A percentile compares a stretch with the other conserved stretches of the same genome.
phyloP scores from a whole-genome alignment of 2,329 filamentous ascomycete genomes.

The Alternaria consortialis region DNA sequence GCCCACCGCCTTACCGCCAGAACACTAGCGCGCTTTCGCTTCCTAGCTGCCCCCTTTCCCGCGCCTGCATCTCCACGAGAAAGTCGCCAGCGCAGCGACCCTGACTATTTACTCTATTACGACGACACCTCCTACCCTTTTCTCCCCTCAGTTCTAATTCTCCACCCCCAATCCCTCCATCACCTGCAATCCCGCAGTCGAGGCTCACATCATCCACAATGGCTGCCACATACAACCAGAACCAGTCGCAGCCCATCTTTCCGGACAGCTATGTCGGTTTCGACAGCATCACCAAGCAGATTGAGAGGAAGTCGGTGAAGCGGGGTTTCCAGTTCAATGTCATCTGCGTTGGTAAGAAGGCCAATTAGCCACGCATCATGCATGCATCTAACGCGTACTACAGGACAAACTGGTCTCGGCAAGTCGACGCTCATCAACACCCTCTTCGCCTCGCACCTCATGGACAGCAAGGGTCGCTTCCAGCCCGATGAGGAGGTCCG shows the following conservation, averaged over 20 bases:
- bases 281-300: slow-evolving; percentile 99
- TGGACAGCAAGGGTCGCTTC: slow-evolving; percentile 97
- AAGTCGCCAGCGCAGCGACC: slow-evolving; percentile 49
- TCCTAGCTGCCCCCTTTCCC: slow-evolving; percentile 53
- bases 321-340: slow-evolving; percentile 99
- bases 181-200: slow-evolving; percentile 23
- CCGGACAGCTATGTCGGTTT: slow-evolving; percentile 99
- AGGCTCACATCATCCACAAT: slow-evolving; percentile 56
- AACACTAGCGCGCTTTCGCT: slow-evolving; percentile 48
- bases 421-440: slow-evolving; percentile 99
- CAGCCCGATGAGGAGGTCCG: slow-evolving; percentile 91
- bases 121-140: slow-evolving; percentile 23
- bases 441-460: slow-evolving; percentile 99
- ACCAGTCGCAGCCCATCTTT: slow-evolving; percentile 71
- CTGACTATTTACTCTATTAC: slow-evolving; percentile 42
- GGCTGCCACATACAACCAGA: slow-evolving; percentile 70
- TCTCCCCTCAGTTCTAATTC: slow-evolving; percentile 12
- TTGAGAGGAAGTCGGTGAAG: slow-evolving; percentile 99
- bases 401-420: slow-evolving; percentile 97
- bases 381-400: slow-evolving; percentile 15
- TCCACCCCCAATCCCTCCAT: slow-evolving; percentile 20
- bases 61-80: slow-evolving; percentile 48
- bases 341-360: slow-evolving; percentile 90
- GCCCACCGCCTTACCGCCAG: slow-evolving; percentile 30
- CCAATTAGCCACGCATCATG: background rate